Conservation (phyloP, 257 asterid genomes). For the Echites panduratus region DNA sequence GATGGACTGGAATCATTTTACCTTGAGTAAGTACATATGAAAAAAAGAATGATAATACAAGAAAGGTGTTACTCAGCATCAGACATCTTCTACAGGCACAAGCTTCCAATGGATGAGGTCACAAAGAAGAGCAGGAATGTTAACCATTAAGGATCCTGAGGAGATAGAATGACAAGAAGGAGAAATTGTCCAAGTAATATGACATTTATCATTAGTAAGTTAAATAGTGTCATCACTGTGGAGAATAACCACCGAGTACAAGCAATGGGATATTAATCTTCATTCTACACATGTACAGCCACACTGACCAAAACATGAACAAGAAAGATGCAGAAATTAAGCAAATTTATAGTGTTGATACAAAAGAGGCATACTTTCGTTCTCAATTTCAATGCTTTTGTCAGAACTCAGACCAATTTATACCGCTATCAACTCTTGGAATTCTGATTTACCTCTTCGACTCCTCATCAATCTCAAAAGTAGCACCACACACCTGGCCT, state of each 20-base stretch:
- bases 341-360: neutral
- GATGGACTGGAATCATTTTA: neutral
- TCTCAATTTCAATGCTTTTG: neutral
- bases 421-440: conserved; percentile 20
- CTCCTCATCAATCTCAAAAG: conserved; percentile 18
- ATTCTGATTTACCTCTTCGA: conserved; percentile 19
- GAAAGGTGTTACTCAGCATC: neutral
- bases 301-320: neutral
- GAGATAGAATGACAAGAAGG: neutral
- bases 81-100: neutral
- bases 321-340: neutral
- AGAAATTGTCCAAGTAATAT: neutral
- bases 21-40: neutral
- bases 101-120: neutral
- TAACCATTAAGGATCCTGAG: neutral
- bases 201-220: neutral
- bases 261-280: neutral
- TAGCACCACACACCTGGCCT: conserved; percentile 23
- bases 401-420: conserved; percentile 14
- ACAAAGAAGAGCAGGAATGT: neutral
- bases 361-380: neutral
- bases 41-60: neutral
- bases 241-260: neutral
- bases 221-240: neutral
- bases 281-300: neutral